Evolutionary conservation across 2,329 filamentous ascomycete species (phyloP), one percentile per base, ranked within the genome.

Genomic region (Pseudogymnoascus sp.): DNA sequence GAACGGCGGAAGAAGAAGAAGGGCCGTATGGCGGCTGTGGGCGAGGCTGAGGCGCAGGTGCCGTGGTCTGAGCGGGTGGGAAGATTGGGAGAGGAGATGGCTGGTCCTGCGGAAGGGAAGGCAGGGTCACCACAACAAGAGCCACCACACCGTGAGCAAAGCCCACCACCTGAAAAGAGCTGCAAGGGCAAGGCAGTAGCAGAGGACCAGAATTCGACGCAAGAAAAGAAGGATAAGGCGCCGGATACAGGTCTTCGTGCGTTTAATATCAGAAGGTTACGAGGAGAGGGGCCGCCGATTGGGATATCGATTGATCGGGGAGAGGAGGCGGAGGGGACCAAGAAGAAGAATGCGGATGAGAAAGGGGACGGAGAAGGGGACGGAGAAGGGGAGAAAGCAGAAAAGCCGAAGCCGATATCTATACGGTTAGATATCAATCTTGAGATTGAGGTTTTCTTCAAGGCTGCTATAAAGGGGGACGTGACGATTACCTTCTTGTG

Each of bases 391-490:
- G 71, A 76, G 60, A 71, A 77, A 70, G 66, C 74, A 70, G 69
- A 73, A 75, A 67, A 68, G 60, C 77, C 83, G 65, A 87, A 91
- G 69, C 86, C 87, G 23, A 75, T 91, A 72, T 86, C 86, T 73
- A 75, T 92, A 72, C 80, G 85, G 63, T 75, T 91, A 33, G 89
- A 92, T 72, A 77, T 91, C 63, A 92, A 92, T 75, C 76, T 92
- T 62, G 89, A 92, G 70, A 82, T 92, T 61, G 88, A 92, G 76
- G 88, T 92, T 68, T 85, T 91, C 74, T 78, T 92, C 62, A 91
- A 91, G 78, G 89, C 89, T 1, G 16, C 16, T 5, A 42, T 42
- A 8, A 10, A 91, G 69, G 91, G 91, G 71, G 91, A 95, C 77
- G 77, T 95, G 67, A 92, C 90, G 79, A 84, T 86, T 63, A 68